Conservation (phyloP, 1,284 basidiomycete genomes). For the Microbotryum silenes-acaulis region DNA sequence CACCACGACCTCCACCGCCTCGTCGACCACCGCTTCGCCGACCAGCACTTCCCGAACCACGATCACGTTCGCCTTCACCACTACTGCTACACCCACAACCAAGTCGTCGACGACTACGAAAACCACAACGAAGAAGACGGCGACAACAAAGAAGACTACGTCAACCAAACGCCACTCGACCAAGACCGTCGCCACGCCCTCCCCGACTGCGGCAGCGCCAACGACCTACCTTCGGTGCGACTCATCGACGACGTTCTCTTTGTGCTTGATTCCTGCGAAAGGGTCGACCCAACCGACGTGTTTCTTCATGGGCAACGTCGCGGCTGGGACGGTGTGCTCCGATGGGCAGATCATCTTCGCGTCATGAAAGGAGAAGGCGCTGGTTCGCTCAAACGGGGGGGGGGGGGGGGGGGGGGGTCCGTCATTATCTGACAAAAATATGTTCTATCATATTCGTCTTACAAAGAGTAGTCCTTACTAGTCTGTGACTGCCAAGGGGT, state of each 20-base stretch:
- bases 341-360: conserved; percentile 11
- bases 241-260: conserved; percentile 13
- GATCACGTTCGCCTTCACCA: background rate
- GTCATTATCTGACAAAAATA: too few relatives aligned
- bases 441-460: too few relatives aligned
- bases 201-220: background rate
- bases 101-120: background rate
- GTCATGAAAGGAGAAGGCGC: too few relatives aligned
- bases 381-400: too few relatives aligned
- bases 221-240: conserved; percentile 15
- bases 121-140: background rate
- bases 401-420: too few relatives aligned
- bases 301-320: conserved; percentile 27
- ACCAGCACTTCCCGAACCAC: background rate
- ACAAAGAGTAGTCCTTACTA: too few relatives aligned
- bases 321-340: conserved; percentile 20
- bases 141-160: background rate
- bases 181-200: conserved; percentile 1
- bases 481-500: too few relatives aligned
- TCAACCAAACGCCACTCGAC: background rate
- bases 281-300: conserved; percentile 1
- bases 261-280: conserved; percentile 4
- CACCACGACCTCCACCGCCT: too few relatives aligned
- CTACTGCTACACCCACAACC: background rate
- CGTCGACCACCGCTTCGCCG: background rate